phyloP scores from a whole-genome alignment of 805 yeast genomes.

The Wickerhamomyces canadensis region DNA sequence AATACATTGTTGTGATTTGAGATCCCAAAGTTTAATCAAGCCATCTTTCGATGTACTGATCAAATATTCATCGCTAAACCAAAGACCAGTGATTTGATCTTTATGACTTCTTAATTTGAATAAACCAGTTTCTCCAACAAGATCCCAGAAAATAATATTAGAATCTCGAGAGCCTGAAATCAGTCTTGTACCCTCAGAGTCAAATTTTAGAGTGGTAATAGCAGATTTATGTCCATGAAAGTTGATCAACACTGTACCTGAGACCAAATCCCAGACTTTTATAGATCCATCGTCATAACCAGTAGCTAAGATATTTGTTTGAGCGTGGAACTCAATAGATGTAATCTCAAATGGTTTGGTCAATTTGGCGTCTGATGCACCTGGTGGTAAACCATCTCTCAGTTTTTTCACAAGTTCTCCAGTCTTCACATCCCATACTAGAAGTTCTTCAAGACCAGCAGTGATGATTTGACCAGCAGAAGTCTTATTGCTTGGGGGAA shows the following conservation, averaged over 20 bases:
- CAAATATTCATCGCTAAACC: slow-evolving; percentile 54
- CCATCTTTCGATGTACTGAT: slow-evolving; percentile 86
- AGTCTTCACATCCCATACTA: slow-evolving; percentile 89
- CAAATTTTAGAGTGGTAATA: slow-evolving; percentile 66
- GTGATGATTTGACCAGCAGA: slow-evolving; percentile 65
- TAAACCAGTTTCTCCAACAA: slow-evolving; percentile 86
- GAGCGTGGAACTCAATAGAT: slow-evolving; percentile 50
- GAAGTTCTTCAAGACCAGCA: slow-evolving; percentile 80
- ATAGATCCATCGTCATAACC: slow-evolving; percentile 90
- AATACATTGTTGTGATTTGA: slow-evolving; percentile 80
- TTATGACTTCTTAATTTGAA: slow-evolving; percentile 85
- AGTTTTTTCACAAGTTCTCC: slow-evolving; percentile 61
- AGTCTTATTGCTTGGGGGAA: slow-evolving; percentile 44
- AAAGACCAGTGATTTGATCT: slow-evolving; percentile 77
- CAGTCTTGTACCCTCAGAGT: slow-evolving; percentile 75
- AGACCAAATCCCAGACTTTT: slow-evolving; percentile 85
- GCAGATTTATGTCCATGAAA: slow-evolving; percentile 91
- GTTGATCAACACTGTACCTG: slow-evolving; percentile 69
- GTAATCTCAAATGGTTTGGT: slow-evolving; percentile 59
- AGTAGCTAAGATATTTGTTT: slow-evolving; percentile 70
- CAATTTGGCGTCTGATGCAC: slow-evolving; percentile 63
- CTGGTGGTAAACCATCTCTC: slow-evolving; percentile 63
- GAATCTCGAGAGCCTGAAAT: slow-evolving; percentile 87
- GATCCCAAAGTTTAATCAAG: slow-evolving; percentile 87
- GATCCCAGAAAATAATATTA: slow-evolving; percentile 86